Conservation (phyloP, 257 asterid species). For the Haberlea rhodopensis region DNA sequence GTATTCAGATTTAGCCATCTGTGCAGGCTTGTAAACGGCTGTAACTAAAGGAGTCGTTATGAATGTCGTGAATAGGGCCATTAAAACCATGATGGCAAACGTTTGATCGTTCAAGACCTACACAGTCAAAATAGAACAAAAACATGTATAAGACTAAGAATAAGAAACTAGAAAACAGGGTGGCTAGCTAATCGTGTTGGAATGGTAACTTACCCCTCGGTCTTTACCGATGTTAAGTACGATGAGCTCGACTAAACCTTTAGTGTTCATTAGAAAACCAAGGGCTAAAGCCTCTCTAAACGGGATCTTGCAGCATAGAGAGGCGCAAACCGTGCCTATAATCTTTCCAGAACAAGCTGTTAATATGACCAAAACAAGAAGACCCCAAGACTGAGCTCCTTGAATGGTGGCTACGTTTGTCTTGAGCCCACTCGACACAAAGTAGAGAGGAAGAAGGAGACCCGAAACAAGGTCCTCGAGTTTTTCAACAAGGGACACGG, state of each 20-base stretch:
- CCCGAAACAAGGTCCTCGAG: conserved; percentile 46
- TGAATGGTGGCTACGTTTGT: conserved; percentile 44
- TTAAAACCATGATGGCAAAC: conserved; percentile 49
- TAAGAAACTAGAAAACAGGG: background rate
- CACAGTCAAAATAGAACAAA: conserved; percentile 8
- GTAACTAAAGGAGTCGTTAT: conserved; percentile 47
- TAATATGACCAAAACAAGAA: conserved; percentile 41
- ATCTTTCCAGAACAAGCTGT: conserved; percentile 51
- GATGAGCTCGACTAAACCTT: conserved; percentile 49
- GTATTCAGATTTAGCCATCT: conserved; percentile 35
- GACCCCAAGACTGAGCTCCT: conserved; percentile 59
- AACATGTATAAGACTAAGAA: background rate
- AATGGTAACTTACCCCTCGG: conserved; percentile 30
- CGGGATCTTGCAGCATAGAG: conserved; percentile 39
- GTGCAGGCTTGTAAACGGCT: conserved; percentile 49
- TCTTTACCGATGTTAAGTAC: conserved; percentile 55
- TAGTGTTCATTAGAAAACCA: conserved; percentile 58
- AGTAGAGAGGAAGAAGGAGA: conserved; percentile 47
- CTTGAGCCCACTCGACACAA: conserved; percentile 48
- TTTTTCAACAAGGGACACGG: conserved; percentile 43
- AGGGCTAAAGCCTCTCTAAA: conserved; percentile 43
- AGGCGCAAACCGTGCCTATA: conserved; percentile 37
- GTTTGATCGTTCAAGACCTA: conserved; percentile 57
- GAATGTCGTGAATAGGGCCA: conserved; percentile 52
- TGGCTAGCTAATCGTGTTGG: background rate